phyloP scores from a whole-genome alignment of 2,329 filamentous ascomycete species.

The Emericellopsis cladophorae region DNA sequence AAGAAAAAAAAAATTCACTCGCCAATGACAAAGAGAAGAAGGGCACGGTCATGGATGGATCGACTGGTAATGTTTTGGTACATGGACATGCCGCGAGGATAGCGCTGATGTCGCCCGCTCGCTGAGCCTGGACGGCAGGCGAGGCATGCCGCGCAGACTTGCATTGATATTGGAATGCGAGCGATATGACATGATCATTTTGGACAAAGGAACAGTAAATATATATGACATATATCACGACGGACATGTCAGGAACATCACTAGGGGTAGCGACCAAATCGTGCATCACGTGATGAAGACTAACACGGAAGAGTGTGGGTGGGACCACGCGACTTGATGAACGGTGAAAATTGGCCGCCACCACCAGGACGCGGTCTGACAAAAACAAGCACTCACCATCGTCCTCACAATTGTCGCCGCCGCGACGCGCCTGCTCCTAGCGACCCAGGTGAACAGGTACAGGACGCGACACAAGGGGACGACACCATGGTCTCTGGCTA shows the following conservation, averaged over 20 bases:
- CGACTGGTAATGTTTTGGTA: neutral
- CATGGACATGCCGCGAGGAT: neutral
- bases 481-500: slow-evolving; percentile 15
- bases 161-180: no score
- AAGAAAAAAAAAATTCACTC: no score
- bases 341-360: slow-evolving; percentile 2
- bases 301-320: neutral
- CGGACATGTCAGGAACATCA: no score
- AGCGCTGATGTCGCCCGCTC: no score
- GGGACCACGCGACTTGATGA: neutral
- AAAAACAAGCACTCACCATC: slow-evolving; percentile 6
- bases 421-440: neutral
- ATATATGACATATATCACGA: no score
- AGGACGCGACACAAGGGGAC: neutral
- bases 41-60: neutral
- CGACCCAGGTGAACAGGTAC: slow-evolving; percentile 1
- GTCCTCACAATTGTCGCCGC: slow-evolving; percentile 1
- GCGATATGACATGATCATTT: no score
- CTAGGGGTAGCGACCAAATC: no score
- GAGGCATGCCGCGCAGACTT: no score
- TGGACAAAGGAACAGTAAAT: no score
- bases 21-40: no score
- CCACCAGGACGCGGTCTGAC: slow-evolving; percentile 1
- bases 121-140: no score
- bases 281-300: neutral